Evolutionary conservation across 768 basidiomycete species (phyloP), one percentile per base, ranked within the genome.

Genomic region (Serendipita vermifera): DNA sequence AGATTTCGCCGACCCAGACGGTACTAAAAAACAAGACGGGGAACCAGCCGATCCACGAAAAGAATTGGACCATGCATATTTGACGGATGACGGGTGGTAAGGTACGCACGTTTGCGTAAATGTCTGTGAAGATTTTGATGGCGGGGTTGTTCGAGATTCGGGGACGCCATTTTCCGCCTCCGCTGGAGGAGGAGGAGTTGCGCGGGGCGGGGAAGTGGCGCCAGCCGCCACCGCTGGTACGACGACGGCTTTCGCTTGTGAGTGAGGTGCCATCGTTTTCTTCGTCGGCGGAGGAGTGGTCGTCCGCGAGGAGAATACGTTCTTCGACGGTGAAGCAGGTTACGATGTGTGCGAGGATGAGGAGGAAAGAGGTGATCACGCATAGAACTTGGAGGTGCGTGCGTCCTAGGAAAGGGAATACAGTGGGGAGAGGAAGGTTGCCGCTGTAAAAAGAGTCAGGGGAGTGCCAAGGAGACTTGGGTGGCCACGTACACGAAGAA

Each of bases 1-100:
- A 81, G 9, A 94, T 75, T 62, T 94, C 93, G 9, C 87, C 87
- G 55, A 96, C 76, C 69, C 91, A 97, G 24, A 88, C 72, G 1
- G 86, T 85, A 2, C 82, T 84, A 71, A 90, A 93, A 69, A 93
- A 92, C 1, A 94, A 73, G 24, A 91, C 70, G 0, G 93, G 92
- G 64, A 94, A 96, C 94, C 94, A 97, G 5, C 80, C 86, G 58
- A 92, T 74, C 82, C 82, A 93, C 11, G 81, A 87, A 83, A 88
- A 87, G 67, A 87, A 85, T 69, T 88, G 85, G 17, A 87, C 80
- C 27, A 84, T 68, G 61, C 79, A 89, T 55, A 97, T 89, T 62
- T 82, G 82, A 54, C 77, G 77, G 38, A 97, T 94, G 15, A 79
- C 76, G 1, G 72, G 68, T 0, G 92, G 92, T 0, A 97, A 72